phyloP scores from a whole-genome alignment of 331 rosid species.

The Quercus phellos region DNA sequence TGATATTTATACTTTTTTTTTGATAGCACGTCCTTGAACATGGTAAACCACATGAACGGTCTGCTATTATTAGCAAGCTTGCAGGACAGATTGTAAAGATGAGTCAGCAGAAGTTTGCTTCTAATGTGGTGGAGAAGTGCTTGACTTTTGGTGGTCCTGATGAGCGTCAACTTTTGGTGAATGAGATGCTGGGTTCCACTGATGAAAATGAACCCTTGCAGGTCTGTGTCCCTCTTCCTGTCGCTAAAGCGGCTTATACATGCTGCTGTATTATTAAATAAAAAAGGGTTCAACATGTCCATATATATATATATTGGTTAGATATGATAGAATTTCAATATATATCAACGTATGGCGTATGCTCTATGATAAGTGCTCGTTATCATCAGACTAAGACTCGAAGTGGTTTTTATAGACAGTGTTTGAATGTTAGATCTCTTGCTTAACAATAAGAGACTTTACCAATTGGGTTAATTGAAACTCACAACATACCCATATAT shows the following conservation, averaged over 20 bases:
- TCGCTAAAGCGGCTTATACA: background rate
- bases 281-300: background rate
- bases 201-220: conserved; percentile 98
- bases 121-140: conserved; percentile 96
- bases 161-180: conserved; percentile 79
- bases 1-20: conserved; percentile 20
- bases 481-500: too few relatives aligned
- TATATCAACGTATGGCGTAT: too few relatives aligned
- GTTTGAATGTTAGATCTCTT: too few relatives aligned
- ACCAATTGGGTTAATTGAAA: too few relatives aligned
- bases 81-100: conserved; percentile 94
- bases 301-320: background rate
- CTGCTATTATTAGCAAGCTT: conserved; percentile 76
- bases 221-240: conserved; percentile 38
- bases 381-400: too few relatives aligned
- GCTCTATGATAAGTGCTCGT: too few relatives aligned
- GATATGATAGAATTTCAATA: too few relatives aligned
- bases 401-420: too few relatives aligned
- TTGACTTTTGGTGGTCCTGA: conserved; percentile 74
- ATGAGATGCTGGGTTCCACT: conserved; percentile 88
- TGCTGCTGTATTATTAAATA: background rate
- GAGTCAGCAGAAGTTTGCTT: conserved; percentile 99
- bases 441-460: too few relatives aligned
- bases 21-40: conserved; percentile 79
- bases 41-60: conserved; percentile 71